Evolutionary conservation across 1,284 basidiomycete species (phyloP), one percentile per base, ranked within the genome.

Genomic region (Sutorius eximius): DNA sequence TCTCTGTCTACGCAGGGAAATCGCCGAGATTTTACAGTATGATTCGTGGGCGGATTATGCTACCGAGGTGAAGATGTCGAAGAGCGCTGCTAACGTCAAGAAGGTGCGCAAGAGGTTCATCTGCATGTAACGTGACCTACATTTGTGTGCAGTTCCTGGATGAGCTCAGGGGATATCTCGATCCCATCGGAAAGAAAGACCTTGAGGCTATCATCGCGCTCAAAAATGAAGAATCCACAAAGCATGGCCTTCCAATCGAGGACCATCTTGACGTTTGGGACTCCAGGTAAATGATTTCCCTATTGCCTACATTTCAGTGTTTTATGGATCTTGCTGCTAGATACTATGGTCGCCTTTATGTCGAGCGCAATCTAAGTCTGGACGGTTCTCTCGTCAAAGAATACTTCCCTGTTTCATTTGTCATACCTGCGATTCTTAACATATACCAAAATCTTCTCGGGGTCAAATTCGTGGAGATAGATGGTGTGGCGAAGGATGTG

Each of bases 21-120:
- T 89, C 53, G 83, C 87, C 2, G 74, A 72, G n/a, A 58, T 91
- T 8, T 76, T 93, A 5, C 82, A 81, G 6, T 92, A 93, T 63
- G 68, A 81, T 27, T 90, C 83, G 15, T 92, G 89, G 85, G 90
- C 88, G 2, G 88, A 89, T 66, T 93, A 86, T 67, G 72, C 83
- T 22, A 89, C 91, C 0, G 89, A 93, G 66, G 79, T 83, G 51
- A 92, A 89, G 73, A 93, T 93, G 90, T 82, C 86, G 56, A 91
- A 91, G 49, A 68, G 37, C 16, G 65, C 57, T 13, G 55, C 53
- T 69, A 80, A 75, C 37, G 83, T 81, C 1, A 73, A 81, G 46
- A 75, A 76, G 42, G 83, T 87, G 3, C 70, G 77, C 57, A 38
- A 40, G 41, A 44, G 18, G n/a, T 1, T 20, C 6, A 16, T 9